Evolutionary conservation across 75 land plant genomes (phyloP).

Genomic region (Isoetes taiwanensis): DNA sequence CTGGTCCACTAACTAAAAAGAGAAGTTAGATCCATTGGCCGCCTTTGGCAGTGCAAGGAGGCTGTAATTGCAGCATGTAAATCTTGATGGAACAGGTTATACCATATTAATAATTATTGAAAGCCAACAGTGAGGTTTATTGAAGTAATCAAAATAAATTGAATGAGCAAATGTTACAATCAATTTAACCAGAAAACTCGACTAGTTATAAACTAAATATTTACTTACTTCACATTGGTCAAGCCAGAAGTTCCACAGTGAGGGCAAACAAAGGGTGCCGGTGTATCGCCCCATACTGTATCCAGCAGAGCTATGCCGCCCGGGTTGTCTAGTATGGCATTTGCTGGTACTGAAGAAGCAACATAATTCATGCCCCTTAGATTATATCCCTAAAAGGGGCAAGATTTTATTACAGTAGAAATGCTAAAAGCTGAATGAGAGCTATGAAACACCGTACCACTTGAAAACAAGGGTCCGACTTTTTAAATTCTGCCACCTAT

Average conservation of each 20-base stretch:
- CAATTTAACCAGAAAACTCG: not conserved
- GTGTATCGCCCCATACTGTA: slow-evolving; percentile 74
- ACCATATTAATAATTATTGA: not conserved
- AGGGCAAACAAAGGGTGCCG: slow-evolving; percentile 75
- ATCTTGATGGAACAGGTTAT: not conserved
- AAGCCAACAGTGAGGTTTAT: not conserved
- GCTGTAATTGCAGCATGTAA: too few species aligned
- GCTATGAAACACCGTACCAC: too few species aligned
- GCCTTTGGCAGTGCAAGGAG: too few species aligned
- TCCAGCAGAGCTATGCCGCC: slow-evolving; percentile 71
- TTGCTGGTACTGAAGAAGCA: slow-evolving; percentile 55
- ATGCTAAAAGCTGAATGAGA: too few species aligned
- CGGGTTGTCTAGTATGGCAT: slow-evolving; percentile 50
- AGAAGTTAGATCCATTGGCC: too few species aligned
- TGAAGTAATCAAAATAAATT: not conserved
- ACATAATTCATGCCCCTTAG: slow-evolving; percentile 61
- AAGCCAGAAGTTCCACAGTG: slow-evolving; percentile 64
- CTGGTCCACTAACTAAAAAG: too few species aligned
- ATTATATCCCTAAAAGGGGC: too few species aligned
- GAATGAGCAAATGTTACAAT: not conserved
- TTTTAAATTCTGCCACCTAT: too few species aligned
- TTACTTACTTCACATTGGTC: slow-evolving; percentile 51
- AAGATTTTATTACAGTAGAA: too few species aligned
- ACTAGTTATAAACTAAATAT: not conserved
- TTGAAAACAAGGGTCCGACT: too few species aligned